Percentiles rank a stretch among this genome's conserved stretches.
phyloP scores from a whole-genome alignment of 352 stramenopile species.

The Globisporangium viniferum region DNA sequence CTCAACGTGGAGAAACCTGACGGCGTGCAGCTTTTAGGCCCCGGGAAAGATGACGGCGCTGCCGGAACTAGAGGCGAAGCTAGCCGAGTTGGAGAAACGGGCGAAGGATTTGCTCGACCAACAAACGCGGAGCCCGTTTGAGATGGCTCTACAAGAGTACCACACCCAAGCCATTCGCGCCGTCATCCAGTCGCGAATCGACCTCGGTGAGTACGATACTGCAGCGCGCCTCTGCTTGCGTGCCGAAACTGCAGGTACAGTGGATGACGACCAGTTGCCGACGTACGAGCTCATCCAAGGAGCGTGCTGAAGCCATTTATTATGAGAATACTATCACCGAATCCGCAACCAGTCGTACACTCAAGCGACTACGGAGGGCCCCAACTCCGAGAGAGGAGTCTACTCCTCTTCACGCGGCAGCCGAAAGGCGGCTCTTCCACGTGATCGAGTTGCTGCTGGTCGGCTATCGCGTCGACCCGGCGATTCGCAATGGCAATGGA shows the following conservation, averaged over 20 bases:
- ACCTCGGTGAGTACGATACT: background rate
- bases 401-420: background rate
- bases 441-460: background rate
- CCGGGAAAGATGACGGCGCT: background rate
- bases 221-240: background rate
- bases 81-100: background rate
- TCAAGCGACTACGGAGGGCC: background rate
- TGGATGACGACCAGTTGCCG: background rate
- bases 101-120: background rate
- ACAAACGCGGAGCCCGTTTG: background rate
- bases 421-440: background rate
- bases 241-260: background rate
- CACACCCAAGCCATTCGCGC: background rate
- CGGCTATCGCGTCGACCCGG: background rate
- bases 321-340: background rate
- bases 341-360: background rate
- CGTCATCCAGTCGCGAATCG: background rate
- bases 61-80: background rate
- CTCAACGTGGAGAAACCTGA: background rate
- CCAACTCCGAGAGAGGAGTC: background rate
- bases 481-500: background rate
- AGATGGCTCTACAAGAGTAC: background rate
- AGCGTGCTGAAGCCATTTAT: background rate
- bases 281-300: background rate
- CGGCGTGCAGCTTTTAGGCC: background rate